These are phyloP conservation scores for Fraxinus ornus DNA, from an alignment of 305 asterid genomes.

Conservation along the genomic window DNA sequence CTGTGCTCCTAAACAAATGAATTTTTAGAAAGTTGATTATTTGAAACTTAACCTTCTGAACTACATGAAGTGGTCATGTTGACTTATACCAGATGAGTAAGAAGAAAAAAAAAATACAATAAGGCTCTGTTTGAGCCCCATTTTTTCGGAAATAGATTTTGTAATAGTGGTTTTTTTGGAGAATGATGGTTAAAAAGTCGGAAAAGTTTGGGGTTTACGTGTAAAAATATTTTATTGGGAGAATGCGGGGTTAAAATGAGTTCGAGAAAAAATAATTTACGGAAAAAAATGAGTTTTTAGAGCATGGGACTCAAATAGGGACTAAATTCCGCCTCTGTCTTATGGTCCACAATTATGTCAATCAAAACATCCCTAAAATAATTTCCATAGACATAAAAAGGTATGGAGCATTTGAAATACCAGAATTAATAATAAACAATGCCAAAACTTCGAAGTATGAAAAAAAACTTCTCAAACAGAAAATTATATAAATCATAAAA, in stretches of 20 bases:
- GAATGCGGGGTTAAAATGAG: background rate
- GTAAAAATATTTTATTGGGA: background rate
- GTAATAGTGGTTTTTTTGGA: background rate
- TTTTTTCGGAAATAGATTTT: background rate
- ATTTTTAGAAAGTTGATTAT: background rate
- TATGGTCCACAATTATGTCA: background rate
- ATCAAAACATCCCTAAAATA: background rate
- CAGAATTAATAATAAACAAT: background rate
- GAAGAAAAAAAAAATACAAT: background rate
- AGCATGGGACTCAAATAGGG: background rate
- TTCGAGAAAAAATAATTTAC: no score
- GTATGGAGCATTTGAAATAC: background rate
- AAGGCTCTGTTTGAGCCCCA: background rate
- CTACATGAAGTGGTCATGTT: background rate
- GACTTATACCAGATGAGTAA: conserved; percentile 1
- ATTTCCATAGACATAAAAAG: background rate
- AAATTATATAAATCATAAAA: background rate
- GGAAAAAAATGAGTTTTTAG: background rate
- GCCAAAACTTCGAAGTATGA: background rate
- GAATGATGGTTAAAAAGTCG: background rate
- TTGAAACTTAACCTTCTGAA: conserved; percentile 6
- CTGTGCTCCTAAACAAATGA: conserved; percentile 60
- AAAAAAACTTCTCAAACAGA: background rate
- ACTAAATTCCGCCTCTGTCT: conserved; percentile 4
- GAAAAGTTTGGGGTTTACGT: background rate